Evolutionary conservation across 129 eudicot species (phyloP), one percentile per base, ranked within the genome.

Genomic region (Arctium lappa): DNA sequence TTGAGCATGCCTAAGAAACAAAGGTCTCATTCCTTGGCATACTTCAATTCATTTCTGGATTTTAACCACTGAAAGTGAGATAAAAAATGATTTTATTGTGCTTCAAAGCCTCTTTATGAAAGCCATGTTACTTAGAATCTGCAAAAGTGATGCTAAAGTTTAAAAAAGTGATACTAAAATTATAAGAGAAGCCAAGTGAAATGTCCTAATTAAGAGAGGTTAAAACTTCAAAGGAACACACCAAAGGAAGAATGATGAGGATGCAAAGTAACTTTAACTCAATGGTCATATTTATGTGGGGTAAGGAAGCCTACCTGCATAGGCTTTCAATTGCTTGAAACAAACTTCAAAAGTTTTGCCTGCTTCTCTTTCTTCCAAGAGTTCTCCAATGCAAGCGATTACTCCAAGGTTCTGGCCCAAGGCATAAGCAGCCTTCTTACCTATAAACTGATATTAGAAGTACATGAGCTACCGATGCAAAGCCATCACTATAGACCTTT

Each of bases 381-480:
- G 84, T 87, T 95, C 99, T 74, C 99, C 99, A 75, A 95, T 93
- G 89, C 97, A 93, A 73, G 99, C 98, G 27, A 94, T 94, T 37
- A 95, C 94, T 73, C 98, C 97, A 74, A 95, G 85, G 84, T 85
- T 86, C 88, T 93, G 91, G 83, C 88, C 86, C 91, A 93, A 86
- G 79, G 97, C 97, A 91, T 93, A 95, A 8, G 99, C 99, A 91
- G 99, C 99, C 88, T 95, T 95, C 89, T 95, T 95, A 71, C 99
- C 99, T 79, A 95, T 95, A 86, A 95, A 95, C 99, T 95, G 91
- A 74, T 77, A 9, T 27, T 75, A 42, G 53, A 18, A 73, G 37
- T 62, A 39, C 70, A 68, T 86, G 60, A 87, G 71, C 62, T 53
- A 66, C 30, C 42, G 2, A 34, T 32, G 63, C 50, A 75, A 42